These are phyloP conservation scores for Castanea mollissima DNA, from an alignment of 306 rosid species.

Conservation along the genomic window DNA sequence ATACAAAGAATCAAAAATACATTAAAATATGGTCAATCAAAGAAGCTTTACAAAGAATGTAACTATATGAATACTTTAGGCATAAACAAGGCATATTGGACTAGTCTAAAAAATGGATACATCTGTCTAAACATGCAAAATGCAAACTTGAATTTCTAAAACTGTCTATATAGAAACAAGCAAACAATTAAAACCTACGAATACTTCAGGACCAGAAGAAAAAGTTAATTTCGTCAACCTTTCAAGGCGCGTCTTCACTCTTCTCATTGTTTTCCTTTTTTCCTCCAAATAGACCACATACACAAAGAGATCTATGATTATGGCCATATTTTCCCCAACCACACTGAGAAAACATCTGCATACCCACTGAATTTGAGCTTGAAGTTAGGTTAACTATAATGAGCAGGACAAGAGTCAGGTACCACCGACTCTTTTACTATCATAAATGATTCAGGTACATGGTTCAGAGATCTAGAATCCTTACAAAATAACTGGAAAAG, in stretches of 20 bases:
- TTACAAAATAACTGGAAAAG: neutral
- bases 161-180: neutral
- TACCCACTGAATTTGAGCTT: constrained; percentile 40
- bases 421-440: neutral
- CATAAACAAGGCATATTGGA: too few relatives aligned
- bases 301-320: constrained; percentile 35
- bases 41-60: too few relatives aligned
- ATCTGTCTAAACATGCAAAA: too few relatives aligned
- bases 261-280: constrained; percentile 62
- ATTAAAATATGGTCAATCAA: too few relatives aligned
- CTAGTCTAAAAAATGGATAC: too few relatives aligned
- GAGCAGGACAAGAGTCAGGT: neutral
- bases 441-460: neutral
- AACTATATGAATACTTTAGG: too few relatives aligned
- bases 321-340: constrained; percentile 31
- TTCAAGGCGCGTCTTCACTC: constrained; percentile 58
- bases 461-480: neutral
- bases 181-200: neutral
- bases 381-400: constrained; percentile 47
- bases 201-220: neutral
- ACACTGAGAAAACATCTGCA: constrained; percentile 27
- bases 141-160: too few relatives aligned
- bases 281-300: constrained; percentile 67
- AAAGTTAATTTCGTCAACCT: constrained; percentile 42
- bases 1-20: too few relatives aligned